Evolutionary conservation across 2,329 filamentous ascomycete genomes (phyloP), one percentile per base, ranked within the genome.

Genomic region (Xylariomycetidae sp.): DNA sequence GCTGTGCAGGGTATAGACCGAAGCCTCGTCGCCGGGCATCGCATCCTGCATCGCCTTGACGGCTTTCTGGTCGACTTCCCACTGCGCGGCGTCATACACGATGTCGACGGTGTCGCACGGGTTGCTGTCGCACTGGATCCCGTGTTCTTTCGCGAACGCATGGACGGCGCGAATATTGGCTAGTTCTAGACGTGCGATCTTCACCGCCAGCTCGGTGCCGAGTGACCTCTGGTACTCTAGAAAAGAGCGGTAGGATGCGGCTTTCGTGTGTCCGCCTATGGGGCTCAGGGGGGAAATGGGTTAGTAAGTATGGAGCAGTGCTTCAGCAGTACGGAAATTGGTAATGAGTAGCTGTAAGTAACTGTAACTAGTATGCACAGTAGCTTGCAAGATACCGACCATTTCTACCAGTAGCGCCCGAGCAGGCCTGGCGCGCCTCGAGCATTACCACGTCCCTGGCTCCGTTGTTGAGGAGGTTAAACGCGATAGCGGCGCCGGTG

Each of bases 361-460:
- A n/a, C n/a, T n/a, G n/a, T n/a, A n/a, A n/a, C n/a, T n/a, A n/a
- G n/a, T n/a, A 16, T 17, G 20, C 7, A 22, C 26, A 25, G 13
- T 10, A 17, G 22, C 3, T 30, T 23, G 15, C 7, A 17, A 27
- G 12, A 22, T 12, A 40, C 36, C 29, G 56, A 58, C 68, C 69
- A 40, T 73, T 73, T 45, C 79, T 64, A 11, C 80, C 80, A 1
- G 80, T 83, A 3, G 79, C 80, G 31, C 79, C 79, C 55, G 76
- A 83, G 45, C 77, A 81, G 6, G 76, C 73, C 51, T 81, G 74
- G 38, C 80, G 63, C 9, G 80, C 79, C 53, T 85, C 80, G 5
- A 84, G 59, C 66, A 83, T 71, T 3, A 83, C 66, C 4, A 82
- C 61, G 30, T 66, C 61, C 17, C 58, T 53, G 29, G 53, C 36